Base-by-base conservation (phyloP, 2,329 filamentous ascomycete species). In the Trichophyton simii region DNA sequence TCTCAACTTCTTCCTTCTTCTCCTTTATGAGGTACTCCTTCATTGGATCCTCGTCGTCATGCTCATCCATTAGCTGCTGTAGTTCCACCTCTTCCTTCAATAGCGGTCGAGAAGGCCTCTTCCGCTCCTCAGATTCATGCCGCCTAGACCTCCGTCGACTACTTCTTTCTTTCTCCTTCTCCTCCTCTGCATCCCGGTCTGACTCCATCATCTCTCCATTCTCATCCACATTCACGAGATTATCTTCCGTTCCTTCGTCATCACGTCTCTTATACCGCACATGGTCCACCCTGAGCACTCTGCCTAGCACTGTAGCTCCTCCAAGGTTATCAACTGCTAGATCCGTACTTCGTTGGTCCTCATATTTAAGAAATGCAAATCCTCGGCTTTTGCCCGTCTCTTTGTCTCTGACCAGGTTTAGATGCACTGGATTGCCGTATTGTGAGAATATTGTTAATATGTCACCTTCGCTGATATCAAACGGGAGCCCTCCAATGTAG, bases 11-110 rank as follows among this genome's bases (percentile, higher is more conserved):
- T 71, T 90, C 89, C 74, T 88, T 91, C 81, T 97, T 96, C 75
- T 95, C 88, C 65, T 92, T 83, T 59, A 96, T 85, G 65, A 97
- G 72, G 68, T 89, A 96, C 42, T 84, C 85, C 75, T 96, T 96
- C 94, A 99, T 99, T 0, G 94, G 94, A 72, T 99, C 94, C 64
- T 97, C 92, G 25, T 96, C 91, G 66, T 97, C 94, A 65, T 95
- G 87, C 15, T 92, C 86, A 36, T 82, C 78, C 59, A 95, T 84
- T 61, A 97, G 73, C 52, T 84, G 81, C 58, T 84, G 83, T 58
- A 97, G 75, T 71, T 97, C 91, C 61, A 79, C 78, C 76, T 97
- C 91, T 70, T 96, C 91, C 63, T 84, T 87, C 9, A 96, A 74
- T 77, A 88, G 73, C 1, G 87, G 86, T 62, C 88, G 77, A 70